Conservation (phyloP, 352 stramenopile species). For the Thalassiosira sp. region DNA sequence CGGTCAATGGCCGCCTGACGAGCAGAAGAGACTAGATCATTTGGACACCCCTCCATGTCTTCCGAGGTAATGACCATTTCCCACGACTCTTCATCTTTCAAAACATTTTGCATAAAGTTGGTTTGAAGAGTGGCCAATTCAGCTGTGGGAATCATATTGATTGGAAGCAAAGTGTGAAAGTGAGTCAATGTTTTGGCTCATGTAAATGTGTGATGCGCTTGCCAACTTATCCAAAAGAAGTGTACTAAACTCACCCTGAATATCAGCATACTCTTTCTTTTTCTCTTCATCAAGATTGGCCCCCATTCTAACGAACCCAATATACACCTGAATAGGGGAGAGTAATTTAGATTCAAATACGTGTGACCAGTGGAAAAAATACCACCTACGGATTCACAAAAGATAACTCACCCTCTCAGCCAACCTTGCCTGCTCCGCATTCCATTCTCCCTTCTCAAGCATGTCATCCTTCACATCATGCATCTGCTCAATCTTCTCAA, state of each 20-base stretch:
- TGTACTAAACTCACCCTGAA: conserved; percentile 44
- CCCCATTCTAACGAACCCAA: conserved; percentile 70
- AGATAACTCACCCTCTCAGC: conserved; percentile 56
- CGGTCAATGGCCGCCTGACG: conserved; percentile 71
- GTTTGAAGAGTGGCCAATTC: conserved; percentile 75
- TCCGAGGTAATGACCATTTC: conserved; percentile 68
- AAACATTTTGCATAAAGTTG: conserved; percentile 81
- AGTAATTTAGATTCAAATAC: neutral
- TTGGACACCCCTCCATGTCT: conserved; percentile 77
- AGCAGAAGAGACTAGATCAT: conserved; percentile 75
- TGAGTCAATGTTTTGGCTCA: neutral
- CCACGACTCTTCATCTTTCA: conserved; percentile 81
- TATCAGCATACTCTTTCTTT: conserved; percentile 72
- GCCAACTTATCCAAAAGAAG: conserved; percentile 1
- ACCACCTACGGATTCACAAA: too few relatives aligned
- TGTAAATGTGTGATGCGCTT: neutral
- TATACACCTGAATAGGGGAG: conserved; percentile 41
- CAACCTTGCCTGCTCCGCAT: conserved; percentile 64
- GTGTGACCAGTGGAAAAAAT: too few relatives aligned
- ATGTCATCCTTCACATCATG: conserved; percentile 52
- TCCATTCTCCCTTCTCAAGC: conserved; percentile 47
- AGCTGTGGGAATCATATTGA: conserved; percentile 15
- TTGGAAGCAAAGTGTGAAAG: neutral
- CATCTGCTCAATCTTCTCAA: conserved; percentile 72
- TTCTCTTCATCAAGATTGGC: conserved; percentile 60